Conservation (phyloP, 139 green algal species). For the Coccomyxa sp. region DNA sequence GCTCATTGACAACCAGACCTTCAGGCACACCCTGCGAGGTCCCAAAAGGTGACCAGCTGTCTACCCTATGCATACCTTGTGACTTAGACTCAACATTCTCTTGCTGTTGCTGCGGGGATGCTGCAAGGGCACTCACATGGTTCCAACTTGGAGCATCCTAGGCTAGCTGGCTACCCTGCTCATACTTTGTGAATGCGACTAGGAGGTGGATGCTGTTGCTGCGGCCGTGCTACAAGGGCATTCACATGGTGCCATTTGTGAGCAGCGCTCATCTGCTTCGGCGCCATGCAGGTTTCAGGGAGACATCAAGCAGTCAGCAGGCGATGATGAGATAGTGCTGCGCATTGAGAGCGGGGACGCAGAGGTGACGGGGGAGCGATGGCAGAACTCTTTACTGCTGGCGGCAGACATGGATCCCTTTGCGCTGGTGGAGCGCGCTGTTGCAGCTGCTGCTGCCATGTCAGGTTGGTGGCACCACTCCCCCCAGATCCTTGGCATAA, state of each 20-base stretch:
- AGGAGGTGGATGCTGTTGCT: too few species aligned
- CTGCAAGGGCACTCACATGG: too few species aligned
- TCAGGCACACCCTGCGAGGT: slow-evolving; percentile 66
- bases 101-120: too few species aligned
- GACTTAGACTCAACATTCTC: too few species aligned
- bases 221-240: too few species aligned
- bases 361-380: slow-evolving; percentile 24
- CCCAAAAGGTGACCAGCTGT: slow-evolving; percentile 32
- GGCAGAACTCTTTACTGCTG: slow-evolving; percentile 31
- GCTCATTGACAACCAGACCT: slow-evolving; percentile 70
- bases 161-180: too few species aligned
- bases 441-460: slow-evolving; percentile 59
- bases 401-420: slow-evolving; percentile 47
- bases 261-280: too few species aligned
- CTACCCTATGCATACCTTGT: too few species aligned
- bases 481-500: too few species aligned
- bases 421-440: slow-evolving; percentile 47
- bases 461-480: slow-evolving; percentile 37
- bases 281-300: not conserved
- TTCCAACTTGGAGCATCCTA: too few species aligned
- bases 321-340: slow-evolving; percentile 42
- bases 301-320: not conserved
- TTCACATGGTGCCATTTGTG: too few species aligned
- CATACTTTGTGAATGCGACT: too few species aligned
- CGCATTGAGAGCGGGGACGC: slow-evolving; percentile 73